Conservation (phyloP, 164 flowering plant genomes). For the Liriodendron chinense region DNA sequence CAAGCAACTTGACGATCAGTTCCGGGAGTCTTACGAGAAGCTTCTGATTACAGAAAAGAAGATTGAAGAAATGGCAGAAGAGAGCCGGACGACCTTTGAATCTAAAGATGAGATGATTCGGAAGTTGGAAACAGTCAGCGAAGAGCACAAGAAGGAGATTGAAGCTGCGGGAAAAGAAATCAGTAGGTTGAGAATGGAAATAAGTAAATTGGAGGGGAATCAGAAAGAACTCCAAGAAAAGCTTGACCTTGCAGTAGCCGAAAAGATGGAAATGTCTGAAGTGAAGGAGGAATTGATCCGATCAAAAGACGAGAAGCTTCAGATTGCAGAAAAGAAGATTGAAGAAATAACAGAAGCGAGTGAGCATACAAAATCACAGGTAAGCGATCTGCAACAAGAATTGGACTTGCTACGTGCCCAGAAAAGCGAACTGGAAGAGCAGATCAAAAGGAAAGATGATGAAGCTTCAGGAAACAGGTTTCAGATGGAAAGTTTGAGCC, state of each 20-base stretch:
- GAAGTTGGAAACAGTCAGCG: constrained; percentile 28
- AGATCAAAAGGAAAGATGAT: constrained; percentile 23
- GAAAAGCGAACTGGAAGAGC: constrained; percentile 32
- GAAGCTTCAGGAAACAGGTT: constrained; percentile 11
- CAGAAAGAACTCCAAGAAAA: constrained; percentile 19
- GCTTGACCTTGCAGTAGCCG: constrained; percentile 13
- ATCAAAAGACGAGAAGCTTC: constrained; percentile 9
- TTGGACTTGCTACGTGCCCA: constrained; percentile 23
- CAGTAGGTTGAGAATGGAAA: constrained; percentile 12
- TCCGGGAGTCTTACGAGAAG: constrained; percentile 7
- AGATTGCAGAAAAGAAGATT: background rate
- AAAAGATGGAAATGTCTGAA: constrained; percentile 11
- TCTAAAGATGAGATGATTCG: constrained; percentile 26
- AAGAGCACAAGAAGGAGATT: constrained; percentile 28
- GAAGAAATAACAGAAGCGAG: background rate
- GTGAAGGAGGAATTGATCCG: background rate
- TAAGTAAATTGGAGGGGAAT: constrained; percentile 14
- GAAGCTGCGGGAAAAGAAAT: constrained; percentile 19
- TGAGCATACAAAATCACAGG: constrained; percentile 6
- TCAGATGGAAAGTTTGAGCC: constrained; percentile 7
- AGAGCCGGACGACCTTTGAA: constrained; percentile 3
- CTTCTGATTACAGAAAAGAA: constrained; percentile 14
- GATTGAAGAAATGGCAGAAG: constrained; percentile 9
- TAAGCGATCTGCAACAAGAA: constrained; percentile 32
- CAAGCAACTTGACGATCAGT: background rate